A percentile compares a stretch with the other conserved stretches of the same genome.
Evolutionary conservation across 208 protist genomes (phyloP).

Genomic region (Porcisia hertigi): DNA sequence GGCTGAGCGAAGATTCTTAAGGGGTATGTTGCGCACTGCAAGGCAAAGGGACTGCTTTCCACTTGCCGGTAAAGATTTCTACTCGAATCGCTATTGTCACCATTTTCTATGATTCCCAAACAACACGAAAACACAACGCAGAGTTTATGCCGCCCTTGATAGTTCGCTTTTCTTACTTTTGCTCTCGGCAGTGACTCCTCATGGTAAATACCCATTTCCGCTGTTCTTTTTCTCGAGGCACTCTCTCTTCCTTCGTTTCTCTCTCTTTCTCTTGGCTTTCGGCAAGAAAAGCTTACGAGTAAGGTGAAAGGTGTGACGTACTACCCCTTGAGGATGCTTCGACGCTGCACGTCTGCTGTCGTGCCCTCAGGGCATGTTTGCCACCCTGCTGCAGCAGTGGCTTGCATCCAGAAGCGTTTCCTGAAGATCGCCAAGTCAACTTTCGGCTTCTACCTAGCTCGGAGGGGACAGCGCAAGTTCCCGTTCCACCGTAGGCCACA

Average conservation of each 20-base stretch:
- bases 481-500: slow-evolving; percentile 80
- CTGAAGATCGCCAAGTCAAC: slow-evolving; percentile 89
- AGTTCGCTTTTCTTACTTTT: neutral
- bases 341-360: slow-evolving; percentile 30
- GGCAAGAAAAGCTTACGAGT: neutral
- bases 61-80: neutral
- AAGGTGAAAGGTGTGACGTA: neutral
- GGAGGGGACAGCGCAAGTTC: slow-evolving; percentile 80
- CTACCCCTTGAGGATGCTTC: slow-evolving; percentile 33
- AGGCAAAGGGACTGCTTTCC: slow-evolving; percentile 4
- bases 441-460: slow-evolving; percentile 89
- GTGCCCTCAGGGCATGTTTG: slow-evolving; percentile 1
- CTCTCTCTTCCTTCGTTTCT: neutral
- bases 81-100: neutral
- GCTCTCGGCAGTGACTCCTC: neutral
- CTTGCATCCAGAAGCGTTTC: slow-evolving; percentile 62
- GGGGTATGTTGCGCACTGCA: neutral
- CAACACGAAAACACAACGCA: neutral
- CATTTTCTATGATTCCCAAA: neutral
- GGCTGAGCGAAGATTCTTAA: slow-evolving; percentile 41
- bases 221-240: neutral
- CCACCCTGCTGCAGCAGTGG: slow-evolving; percentile 6
- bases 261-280: neutral
- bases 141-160: neutral
- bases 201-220: neutral